Conservation (phyloP, 2,329 filamentous ascomycete genomes). For the Trichothecium roseum region DNA sequence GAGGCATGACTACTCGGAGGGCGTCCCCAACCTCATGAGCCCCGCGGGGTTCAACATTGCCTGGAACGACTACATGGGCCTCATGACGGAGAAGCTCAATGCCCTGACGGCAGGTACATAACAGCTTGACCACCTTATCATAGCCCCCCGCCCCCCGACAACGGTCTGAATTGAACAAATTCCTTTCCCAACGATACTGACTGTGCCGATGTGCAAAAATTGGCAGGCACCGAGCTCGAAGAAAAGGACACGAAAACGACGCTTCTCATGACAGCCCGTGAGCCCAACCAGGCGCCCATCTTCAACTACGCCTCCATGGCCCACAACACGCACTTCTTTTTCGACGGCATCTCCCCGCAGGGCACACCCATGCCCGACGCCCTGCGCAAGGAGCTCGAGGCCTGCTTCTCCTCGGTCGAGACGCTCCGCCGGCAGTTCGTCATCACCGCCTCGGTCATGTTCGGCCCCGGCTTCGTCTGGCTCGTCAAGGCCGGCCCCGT, state of each 20-base stretch:
- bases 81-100: slow-evolving; percentile 70
- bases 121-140: slow-evolving; percentile 1
- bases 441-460: slow-evolving; percentile 78
- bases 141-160: slow-evolving; percentile 1
- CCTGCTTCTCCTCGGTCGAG: slow-evolving; percentile 72
- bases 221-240: slow-evolving; percentile 57
- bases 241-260: slow-evolving; percentile 55
- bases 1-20: slow-evolving; percentile 33
- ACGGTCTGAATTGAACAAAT: slow-evolving; percentile 6
- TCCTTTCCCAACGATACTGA: slow-evolving; percentile 2
- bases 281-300: slow-evolving; percentile 63
- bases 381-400: slow-evolving; percentile 50
- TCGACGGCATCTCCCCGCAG: slow-evolving; percentile 39
- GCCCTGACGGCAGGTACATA: slow-evolving; percentile 57
- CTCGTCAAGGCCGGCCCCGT: slow-evolving; percentile 52
- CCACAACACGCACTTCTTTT: slow-evolving; percentile 84
- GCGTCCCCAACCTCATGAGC: slow-evolving; percentile 62
- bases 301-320: slow-evolving; percentile 98
- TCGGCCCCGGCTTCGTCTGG: slow-evolving; percentile 96
- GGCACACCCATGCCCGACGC: slow-evolving; percentile 41
- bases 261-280: slow-evolving; percentile 64
- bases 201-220: background rate
- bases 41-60: slow-evolving; percentile 60
- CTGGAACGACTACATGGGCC: slow-evolving; percentile 72
- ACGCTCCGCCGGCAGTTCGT: slow-evolving; percentile 73